A percentile compares a stretch with the other conserved stretches of the same genome.
Conservation (phyloP, 345 rosid species). For the Fremontodendron californicum region DNA sequence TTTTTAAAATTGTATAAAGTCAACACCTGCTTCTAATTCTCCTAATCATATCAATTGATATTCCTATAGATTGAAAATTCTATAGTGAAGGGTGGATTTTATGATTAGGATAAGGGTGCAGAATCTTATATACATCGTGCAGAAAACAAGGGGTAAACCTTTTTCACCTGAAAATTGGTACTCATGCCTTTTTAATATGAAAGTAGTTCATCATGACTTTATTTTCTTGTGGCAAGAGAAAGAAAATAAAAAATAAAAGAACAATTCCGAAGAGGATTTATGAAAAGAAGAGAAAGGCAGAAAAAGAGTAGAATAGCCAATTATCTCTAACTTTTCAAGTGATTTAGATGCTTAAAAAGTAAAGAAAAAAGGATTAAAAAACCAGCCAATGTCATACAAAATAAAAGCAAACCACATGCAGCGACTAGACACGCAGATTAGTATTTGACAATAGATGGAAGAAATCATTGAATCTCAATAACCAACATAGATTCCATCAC, state of each 20-base stretch:
- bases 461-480: neutral
- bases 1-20: neutral
- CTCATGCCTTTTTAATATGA: neutral
- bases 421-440: neutral
- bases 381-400: neutral
- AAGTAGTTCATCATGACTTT: neutral
- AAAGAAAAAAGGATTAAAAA: neutral
- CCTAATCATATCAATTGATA: neutral
- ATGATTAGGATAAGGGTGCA: neutral
- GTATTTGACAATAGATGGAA: neutral
- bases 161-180: neutral
- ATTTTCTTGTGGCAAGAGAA: neutral
- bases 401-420: neutral
- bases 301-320: neutral
- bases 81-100: neutral
- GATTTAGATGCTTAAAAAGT: neutral
- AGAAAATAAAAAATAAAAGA: neutral
- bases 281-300: neutral
- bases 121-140: neutral
- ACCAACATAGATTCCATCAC: neutral
- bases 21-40: slow-evolving; percentile 4
- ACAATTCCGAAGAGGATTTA: neutral
- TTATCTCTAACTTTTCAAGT: neutral
- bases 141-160: neutral
- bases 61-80: slow-evolving; percentile 4